Conservation (phyloP, 495 filamentous ascomycete genomes). For the Penicillium soppii region DNA sequence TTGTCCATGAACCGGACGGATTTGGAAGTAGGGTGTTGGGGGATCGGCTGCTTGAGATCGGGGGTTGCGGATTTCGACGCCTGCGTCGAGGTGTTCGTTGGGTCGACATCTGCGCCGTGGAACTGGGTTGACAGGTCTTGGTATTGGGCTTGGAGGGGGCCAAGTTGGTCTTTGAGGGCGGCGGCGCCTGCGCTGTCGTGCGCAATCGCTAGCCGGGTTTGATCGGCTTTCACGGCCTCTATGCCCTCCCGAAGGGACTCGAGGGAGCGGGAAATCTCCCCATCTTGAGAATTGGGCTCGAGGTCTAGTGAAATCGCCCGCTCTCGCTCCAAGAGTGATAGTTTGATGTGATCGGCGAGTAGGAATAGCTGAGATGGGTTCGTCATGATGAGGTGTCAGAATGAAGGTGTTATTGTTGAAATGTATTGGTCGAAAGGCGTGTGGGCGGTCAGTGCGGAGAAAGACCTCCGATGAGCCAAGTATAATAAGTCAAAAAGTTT, state of each 20-base stretch:
- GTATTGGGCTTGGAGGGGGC: constrained; percentile 54
- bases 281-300: constrained; percentile 80
- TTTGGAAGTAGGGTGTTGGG: constrained; percentile 58
- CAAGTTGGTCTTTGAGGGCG: constrained; percentile 71
- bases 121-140: constrained; percentile 60
- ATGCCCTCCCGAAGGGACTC: constrained; percentile 84
- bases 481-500: background rate
- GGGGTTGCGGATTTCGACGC: constrained; percentile 58
- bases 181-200: constrained; percentile 55
- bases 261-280: constrained; percentile 84
- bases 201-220: constrained; percentile 56
- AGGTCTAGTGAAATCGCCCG: constrained; percentile 85
- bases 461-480: constrained; percentile 4
- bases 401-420: background rate
- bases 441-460: constrained; percentile 4
- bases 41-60: constrained; percentile 47
- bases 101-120: constrained; percentile 59
- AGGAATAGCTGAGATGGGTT: constrained; percentile 56
- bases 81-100: constrained; percentile 60
- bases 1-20: constrained; percentile 87
- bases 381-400: constrained; percentile 47
- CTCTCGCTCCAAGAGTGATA: constrained; percentile 74
- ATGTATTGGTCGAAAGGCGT: constrained; percentile 1
- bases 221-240: constrained; percentile 68
- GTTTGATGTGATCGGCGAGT: constrained; percentile 55